Conservation (phyloP, 306 rosid genomes). For the Vachellia pachyceras region DNA sequence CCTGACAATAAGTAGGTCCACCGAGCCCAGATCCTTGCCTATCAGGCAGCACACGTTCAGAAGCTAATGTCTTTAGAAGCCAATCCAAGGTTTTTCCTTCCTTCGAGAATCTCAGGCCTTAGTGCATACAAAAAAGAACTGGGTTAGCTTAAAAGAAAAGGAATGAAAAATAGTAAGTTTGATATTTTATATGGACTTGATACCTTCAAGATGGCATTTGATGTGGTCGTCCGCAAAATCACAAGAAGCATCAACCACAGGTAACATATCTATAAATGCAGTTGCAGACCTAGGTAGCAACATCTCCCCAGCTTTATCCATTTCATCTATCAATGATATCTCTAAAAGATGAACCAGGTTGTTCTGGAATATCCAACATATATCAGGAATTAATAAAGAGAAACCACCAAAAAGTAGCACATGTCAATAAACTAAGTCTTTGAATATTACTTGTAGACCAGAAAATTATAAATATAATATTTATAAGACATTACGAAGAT, state of each 20-base stretch:
- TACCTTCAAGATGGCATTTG: slow-evolving; percentile 86
- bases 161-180: no score
- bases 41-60: slow-evolving; percentile 71
- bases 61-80: slow-evolving; percentile 73
- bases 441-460: not conserved
- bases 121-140: slow-evolving; percentile 34
- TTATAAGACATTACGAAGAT: not conserved
- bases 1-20: slow-evolving; percentile 53
- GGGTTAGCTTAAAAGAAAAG: slow-evolving; percentile 36
- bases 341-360: slow-evolving; percentile 78
- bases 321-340: slow-evolving; percentile 73
- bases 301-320: slow-evolving; percentile 55
- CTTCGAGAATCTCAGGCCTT: slow-evolving; percentile 75
- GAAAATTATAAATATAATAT: not conserved
- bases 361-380: slow-evolving; percentile 64
- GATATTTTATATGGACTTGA: no score
- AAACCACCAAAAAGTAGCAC: slow-evolving; percentile 10
- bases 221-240: slow-evolving; percentile 53
- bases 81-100: slow-evolving; percentile 75
- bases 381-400: slow-evolving; percentile 30
- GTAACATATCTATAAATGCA: slow-evolving; percentile 63
- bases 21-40: slow-evolving; percentile 62
- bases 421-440: slow-evolving; percentile 21
- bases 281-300: slow-evolving; percentile 53
- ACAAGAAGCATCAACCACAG: slow-evolving; percentile 48